These are phyloP conservation scores for Phlyctochytrium planicorne DNA, from an alignment of 192 early-diverging fungal species.

Conservation along the genomic window DNA sequence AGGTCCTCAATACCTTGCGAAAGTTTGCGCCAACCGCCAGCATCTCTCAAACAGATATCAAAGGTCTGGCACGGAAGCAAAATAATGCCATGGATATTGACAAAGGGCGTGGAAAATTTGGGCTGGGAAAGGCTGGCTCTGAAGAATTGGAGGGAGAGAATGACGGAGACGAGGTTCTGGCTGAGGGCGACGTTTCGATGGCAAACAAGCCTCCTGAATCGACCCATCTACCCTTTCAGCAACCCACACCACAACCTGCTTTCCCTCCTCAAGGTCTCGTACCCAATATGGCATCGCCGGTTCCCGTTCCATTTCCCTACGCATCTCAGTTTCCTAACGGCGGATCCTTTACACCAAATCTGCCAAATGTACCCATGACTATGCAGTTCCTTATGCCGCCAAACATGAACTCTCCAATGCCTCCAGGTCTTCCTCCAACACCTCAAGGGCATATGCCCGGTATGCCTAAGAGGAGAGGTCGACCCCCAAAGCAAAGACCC, in stretches of 20 bases:
- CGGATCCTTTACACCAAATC: too few species aligned
- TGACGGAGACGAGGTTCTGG: slow-evolving; percentile 26
- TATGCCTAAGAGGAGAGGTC: too few species aligned
- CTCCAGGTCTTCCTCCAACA: neutral
- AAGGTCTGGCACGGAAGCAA: neutral
- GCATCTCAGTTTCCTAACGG: too few species aligned
- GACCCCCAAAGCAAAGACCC: neutral
- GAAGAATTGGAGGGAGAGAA: slow-evolving; percentile 18
- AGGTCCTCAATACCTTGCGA: neutral
- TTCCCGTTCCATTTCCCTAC: too few species aligned
- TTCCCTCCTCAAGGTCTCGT: too few species aligned
- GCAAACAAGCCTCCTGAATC: too few species aligned
- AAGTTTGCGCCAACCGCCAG: neutral
- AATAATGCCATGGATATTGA: neutral
- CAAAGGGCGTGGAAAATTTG: neutral
- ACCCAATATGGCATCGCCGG: too few species aligned
- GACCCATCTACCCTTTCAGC: too few species aligned
- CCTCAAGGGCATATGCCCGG: too few species aligned
- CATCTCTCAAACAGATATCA: neutral
- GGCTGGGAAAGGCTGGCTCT: neutral
- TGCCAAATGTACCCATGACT: too few species aligned
- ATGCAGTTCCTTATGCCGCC: neutral
- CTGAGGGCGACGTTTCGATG: slow-evolving; percentile 16
- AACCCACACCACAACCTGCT: too few species aligned
- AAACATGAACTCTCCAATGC: neutral